Conservation (phyloP, 306 rosid genomes). For the Malus domestica region ASM211411v1 NC_041805.1:14686001-14686500, state of each 20-base stretch:
- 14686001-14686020: slow-evolving; percentile 14
- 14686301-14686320: too few species aligned
- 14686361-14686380: too few species aligned
- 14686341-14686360: too few species aligned
- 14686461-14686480: too few species aligned
- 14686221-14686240: neutral
- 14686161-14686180: slow-evolving; percentile 7
- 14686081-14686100: neutral
- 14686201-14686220: neutral
- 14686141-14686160: slow-evolving; percentile 68
- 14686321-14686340: too few species aligned
- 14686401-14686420: too few species aligned
- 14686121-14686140: slow-evolving; percentile 27
- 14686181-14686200: neutral
- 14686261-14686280: too few species aligned
- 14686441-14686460: too few species aligned
- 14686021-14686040: slow-evolving; percentile 9
- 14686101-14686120: slow-evolving; percentile 24
- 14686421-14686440: too few species aligned
- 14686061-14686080: slow-evolving; percentile 11
- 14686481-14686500: too few species aligned
- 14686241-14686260: neutral
- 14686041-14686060: slow-evolving; percentile 43
- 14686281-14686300: too few species aligned
- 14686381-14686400: too few species aligned